These are phyloP conservation scores for Leccinum disarticulatum DNA, from an alignment of 768 basidiomycete species.

Conservation along the genomic window DNA sequence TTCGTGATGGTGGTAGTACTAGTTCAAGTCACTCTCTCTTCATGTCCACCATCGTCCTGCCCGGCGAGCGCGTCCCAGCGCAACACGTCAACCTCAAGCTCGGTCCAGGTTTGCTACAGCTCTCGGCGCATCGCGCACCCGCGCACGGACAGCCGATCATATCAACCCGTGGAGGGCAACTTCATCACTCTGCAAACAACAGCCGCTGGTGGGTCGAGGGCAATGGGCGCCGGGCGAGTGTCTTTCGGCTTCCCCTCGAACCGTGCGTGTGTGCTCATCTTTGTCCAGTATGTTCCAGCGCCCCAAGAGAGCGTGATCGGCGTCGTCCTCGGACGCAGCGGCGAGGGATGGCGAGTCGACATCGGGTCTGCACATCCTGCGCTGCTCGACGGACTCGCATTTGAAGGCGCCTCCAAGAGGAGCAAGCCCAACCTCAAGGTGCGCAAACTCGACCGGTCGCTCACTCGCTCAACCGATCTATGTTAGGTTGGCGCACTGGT, in stretches of 20 bases:
- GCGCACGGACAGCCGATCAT: constrained; percentile 31
- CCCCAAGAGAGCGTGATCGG: constrained; percentile 89
- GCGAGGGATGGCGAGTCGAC: constrained; percentile 92
- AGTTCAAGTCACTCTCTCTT: constrained; percentile 6
- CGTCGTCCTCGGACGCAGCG: constrained; percentile 71
- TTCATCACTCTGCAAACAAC: constrained; percentile 68
- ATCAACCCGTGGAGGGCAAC: constrained; percentile 67
- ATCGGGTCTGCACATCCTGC: constrained; percentile 89
- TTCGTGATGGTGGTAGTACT: constrained; percentile 14
- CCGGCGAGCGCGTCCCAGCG: constrained; percentile 76
- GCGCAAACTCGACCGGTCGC: constrained; percentile 6
- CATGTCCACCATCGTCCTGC: constrained; percentile 65
- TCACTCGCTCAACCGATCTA: constrained; percentile 7
- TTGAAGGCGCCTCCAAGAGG: constrained; percentile 94
- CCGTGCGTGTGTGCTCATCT: constrained; percentile 1
- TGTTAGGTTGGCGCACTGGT: constrained; percentile 83
- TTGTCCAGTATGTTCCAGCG: constrained; percentile 81
- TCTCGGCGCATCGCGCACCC: constrained; percentile 31
- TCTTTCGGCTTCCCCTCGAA: not conserved
- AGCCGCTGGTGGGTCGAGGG: constrained; percentile 89
- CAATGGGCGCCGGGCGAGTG: constrained; percentile 76
- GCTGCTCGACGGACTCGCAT: constrained; percentile 84
- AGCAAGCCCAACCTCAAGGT: constrained; percentile 95
- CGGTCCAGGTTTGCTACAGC: constrained; percentile 77
- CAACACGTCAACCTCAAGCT: constrained; percentile 81